Conservation (phyloP, 805 yeast genomes). For the Metschnikowia shivogae region DNA sequence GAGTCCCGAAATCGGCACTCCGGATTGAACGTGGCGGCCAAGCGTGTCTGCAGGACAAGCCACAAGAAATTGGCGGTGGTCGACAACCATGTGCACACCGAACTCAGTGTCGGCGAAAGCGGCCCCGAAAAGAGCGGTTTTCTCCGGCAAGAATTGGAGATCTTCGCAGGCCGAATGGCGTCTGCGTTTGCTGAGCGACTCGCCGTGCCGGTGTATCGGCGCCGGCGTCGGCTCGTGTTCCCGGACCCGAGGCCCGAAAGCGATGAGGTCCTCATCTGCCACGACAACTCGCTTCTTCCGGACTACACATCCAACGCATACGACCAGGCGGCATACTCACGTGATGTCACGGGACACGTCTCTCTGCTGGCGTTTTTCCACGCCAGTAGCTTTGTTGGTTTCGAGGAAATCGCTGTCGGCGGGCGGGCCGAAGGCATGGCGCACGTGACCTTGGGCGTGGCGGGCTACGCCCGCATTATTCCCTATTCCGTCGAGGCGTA, state of each 20-base stretch:
- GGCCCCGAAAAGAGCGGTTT: conserved; percentile 13
- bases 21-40: conserved; percentile 19
- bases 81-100: conserved; percentile 2
- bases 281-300: conserved; percentile 35
- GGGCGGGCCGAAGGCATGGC: not conserved
- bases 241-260: conserved; percentile 1
- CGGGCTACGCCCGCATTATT: conserved; percentile 28
- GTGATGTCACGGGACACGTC: conserved; percentile 33
- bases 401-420: conserved; percentile 13
- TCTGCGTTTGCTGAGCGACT: conserved; percentile 20
- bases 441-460: conserved; percentile 22
- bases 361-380: conserved; percentile 31
- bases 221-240: conserved; percentile 12
- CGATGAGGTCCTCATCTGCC: conserved; percentile 30
- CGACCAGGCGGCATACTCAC: conserved; percentile 34
- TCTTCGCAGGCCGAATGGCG: conserved; percentile 24
- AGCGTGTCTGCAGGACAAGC: not conserved
- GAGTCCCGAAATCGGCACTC: conserved; percentile 29
- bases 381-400: conserved; percentile 30
- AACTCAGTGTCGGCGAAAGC: conserved; percentile 2
- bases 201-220: conserved; percentile 18
- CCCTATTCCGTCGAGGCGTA: conserved; percentile 23
- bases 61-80: not conserved
- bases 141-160: conserved; percentile 24
- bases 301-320: conserved; percentile 32